phyloP scores from a whole-genome alignment of 116 monocot species.

The Zostera marina region DNA sequence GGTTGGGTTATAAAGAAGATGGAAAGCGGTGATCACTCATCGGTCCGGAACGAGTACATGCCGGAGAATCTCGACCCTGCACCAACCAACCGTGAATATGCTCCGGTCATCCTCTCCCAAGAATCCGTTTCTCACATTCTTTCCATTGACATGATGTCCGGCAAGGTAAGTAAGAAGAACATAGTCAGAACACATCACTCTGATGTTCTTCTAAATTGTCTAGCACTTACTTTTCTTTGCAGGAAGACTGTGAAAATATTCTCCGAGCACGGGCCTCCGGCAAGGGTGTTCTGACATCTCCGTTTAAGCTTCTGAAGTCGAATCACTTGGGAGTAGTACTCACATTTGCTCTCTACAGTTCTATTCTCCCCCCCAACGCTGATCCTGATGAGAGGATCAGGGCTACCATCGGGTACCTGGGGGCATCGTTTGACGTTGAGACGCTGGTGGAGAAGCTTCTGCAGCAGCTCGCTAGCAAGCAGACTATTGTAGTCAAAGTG shows the following conservation, averaged over 20 bases:
- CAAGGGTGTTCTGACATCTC: slow-evolving; percentile 82
- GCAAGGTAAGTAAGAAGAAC: slow-evolving; percentile 33
- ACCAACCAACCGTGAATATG: slow-evolving; percentile 72
- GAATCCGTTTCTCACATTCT: slow-evolving; percentile 80
- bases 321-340: slow-evolving; percentile 76
- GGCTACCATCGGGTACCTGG: slow-evolving; percentile 79
- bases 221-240: slow-evolving; percentile 1
- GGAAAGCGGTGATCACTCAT: slow-evolving; percentile 61
- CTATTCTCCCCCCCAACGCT: slow-evolving; percentile 39
- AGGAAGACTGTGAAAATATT: slow-evolving; percentile 85
- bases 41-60: slow-evolving; percentile 61
- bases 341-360: slow-evolving; percentile 79
- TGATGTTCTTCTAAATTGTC: no score
- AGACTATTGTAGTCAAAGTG: slow-evolving; percentile 67
- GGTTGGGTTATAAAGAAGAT: slow-evolving; percentile 84
- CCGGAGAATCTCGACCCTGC: slow-evolving; percentile 70
- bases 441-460: slow-evolving; percentile 82
- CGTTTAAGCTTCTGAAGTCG: slow-evolving; percentile 80
- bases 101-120: slow-evolving; percentile 87
- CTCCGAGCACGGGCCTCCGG: slow-evolving; percentile 61
- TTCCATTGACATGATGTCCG: slow-evolving; percentile 91
- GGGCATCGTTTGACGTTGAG: slow-evolving; percentile 87
- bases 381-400: slow-evolving; percentile 49
- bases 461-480: slow-evolving; percentile 81
- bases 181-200: no score